Conservation (phyloP, 768 basidiomycete species). For the Phallus indusiatus region DNA sequence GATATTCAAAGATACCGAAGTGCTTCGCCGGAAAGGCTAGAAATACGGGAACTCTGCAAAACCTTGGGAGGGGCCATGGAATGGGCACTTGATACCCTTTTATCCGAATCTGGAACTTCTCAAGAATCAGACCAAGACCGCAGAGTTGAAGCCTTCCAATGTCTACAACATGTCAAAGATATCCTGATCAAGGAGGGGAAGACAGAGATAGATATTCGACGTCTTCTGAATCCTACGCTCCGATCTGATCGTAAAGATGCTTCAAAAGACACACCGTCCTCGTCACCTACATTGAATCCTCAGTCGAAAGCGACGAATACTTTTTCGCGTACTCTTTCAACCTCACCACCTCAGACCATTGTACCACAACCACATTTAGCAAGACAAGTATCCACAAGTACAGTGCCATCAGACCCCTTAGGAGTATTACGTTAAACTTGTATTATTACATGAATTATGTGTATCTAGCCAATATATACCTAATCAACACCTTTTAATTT, state of each 20-base stretch:
- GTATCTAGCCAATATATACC: neutral
- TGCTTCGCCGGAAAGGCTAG: conserved; percentile 52
- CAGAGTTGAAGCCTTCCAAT: conserved; percentile 60
- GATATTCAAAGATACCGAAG: conserved; percentile 28
- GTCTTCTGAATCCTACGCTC: conserved; percentile 35
- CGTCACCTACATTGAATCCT: too few relatives aligned
- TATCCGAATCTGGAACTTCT: conserved; percentile 36
- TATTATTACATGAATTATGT: neutral
- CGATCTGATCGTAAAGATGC: neutral
- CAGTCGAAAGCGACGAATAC: too few relatives aligned
- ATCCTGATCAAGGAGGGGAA: conserved; percentile 45
- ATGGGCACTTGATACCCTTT: conserved; percentile 66
- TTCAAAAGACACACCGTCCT: neutral
- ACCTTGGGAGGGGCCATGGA: conserved; percentile 58
- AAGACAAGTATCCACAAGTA: neutral
- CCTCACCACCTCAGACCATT: neutral
- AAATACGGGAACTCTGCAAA: conserved; percentile 48
- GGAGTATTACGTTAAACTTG: neutral
- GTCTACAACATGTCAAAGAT: conserved; percentile 69
- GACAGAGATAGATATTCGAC: conserved; percentile 50
- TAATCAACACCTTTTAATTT: neutral
- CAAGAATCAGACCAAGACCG: conserved; percentile 33
- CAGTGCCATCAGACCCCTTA: neutral
- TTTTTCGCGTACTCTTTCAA: too few relatives aligned
- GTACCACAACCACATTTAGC: neutral